Base-by-base conservation (phyloP, 2,329 filamentous ascomycete genomes). In the Alternaria alternata region DNA sequence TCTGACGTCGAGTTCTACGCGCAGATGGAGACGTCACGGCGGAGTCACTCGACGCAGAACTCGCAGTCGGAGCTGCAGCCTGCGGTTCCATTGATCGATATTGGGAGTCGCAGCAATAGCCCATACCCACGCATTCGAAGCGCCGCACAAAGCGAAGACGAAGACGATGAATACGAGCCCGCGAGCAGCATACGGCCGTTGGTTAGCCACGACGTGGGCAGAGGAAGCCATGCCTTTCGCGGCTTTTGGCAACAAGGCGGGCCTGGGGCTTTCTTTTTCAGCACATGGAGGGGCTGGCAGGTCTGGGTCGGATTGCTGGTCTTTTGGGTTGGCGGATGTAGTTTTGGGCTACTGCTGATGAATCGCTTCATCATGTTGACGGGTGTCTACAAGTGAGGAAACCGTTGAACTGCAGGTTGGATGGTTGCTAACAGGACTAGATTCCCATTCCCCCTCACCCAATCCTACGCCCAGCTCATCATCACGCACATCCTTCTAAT, bases 361-460 rank as follows among this genome's bases (percentile, higher is more conserved):
- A 84, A 85, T 64, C 75, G 83, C 54, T 84, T 85, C 63, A 82
- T 85, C 59, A 73, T 85, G 60, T 78, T 80, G 74, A 84, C 81
- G 57, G 82, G 82, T 51, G 79, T 82, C 28, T 83, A 79, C 67
- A 80, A 80, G 75, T 79, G 56, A 56, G 71, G 34, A 30, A 22
- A 46, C 26, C 11, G 22, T 11, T 26, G 9, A 22, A 22, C n/a
- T 16, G 28, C 20, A 16, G n/a, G 1, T 22, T 34, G 12, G 8
- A n/a, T 34, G 28, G 14, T 32, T 57, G 56, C 72, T 76, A 55
- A 77, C 30, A 5, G 2, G 2, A 11, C 16, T 68, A 85, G 82
- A 65, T 86, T 86, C 61, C 81, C 81, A 1, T 86, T 84, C 61
- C 84, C 84, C 14, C 73, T 86, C 30, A 81, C 83, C 8, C 79